Base-by-base conservation (phyloP, 164 flowering plant species). In the Vitis cinerea region DNA sequence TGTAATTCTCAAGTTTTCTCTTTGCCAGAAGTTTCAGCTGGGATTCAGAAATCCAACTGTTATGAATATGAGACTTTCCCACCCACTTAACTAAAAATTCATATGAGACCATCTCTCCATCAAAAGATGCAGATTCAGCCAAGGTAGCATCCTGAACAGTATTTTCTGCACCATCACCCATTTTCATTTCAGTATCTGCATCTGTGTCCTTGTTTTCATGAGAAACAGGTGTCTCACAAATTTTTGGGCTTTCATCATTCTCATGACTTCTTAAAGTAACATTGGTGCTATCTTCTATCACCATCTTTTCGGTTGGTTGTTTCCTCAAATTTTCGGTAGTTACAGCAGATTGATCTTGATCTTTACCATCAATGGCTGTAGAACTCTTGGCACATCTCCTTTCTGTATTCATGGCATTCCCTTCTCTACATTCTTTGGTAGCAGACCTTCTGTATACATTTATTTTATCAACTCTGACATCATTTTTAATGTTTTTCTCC, bases 51-150 rank as follows among this genome's bases (percentile, higher is more conserved):
- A 96, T 79, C 99, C 99, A 96, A 68, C 74, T 84, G 74, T 96
- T 90, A 72, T 90, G 98, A 47, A 96, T 74, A 72, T 96, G 83
- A 66, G 99, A 96, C 78, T 80, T 85, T n/a, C 97, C 98, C 13
- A 83, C 93, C 99, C 99, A 96, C 76, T 96, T 96, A 44, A 96
- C 97, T 65, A 96, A 78, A 86, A 83, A 96, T 75, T 96, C 99
- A 82, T 76, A 90, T 0, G 57, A 27, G 29, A 70, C 50, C 52
- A 53, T 52, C 61, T 71, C 74, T 63, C 61, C 75, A 57, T 66
- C 71, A 31, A 59, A 65, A 63, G 74, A 70, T 27, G 60, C 47
- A 64, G 83, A 64, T 61, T 72, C 84, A 62, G 69, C 75, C 64
- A 60, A 49, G 14, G 65, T 50, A 37, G 80, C 56, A 27, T 77